A percentile compares a stretch with the other conserved stretches of the same genome.
Conservation (phyloP, 2,329 filamentous ascomycete genomes). For the Lachnellula hyalina region DNA sequence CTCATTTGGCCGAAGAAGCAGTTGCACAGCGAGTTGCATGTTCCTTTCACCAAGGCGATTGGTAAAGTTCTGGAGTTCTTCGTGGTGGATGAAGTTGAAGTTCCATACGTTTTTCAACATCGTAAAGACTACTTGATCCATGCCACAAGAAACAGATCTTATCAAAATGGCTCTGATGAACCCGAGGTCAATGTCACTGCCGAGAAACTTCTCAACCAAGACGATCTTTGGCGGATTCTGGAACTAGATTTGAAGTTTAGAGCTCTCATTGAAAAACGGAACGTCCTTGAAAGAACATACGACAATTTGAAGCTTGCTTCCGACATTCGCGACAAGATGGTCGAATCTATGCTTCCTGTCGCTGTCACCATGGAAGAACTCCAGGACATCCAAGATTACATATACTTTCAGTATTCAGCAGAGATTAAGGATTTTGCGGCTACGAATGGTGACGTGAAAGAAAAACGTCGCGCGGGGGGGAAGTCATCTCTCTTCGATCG, state of each 20-base stretch:
- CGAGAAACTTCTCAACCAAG: slow-evolving; percentile 85
- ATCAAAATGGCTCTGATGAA: slow-evolving; percentile 62
- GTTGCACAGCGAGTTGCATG: slow-evolving; percentile 58
- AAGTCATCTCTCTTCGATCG: slow-evolving; percentile 78
- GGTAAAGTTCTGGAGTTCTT: slow-evolving; percentile 93
- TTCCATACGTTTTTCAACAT: slow-evolving; percentile 97
- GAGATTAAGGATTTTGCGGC: slow-evolving; percentile 76
- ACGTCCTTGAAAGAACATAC: slow-evolving; percentile 73
- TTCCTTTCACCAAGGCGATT: slow-evolving; percentile 81
- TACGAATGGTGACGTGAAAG: slow-evolving; percentile 57
- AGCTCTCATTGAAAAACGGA: slow-evolving; percentile 86
- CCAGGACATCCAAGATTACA: slow-evolving; percentile 92
- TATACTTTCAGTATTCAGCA: slow-evolving; percentile 86
- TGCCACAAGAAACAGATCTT: slow-evolving; percentile 59
- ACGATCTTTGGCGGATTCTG: slow-evolving; percentile 90
- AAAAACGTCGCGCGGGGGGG: slow-evolving; percentile 71
- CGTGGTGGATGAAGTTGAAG: slow-evolving; percentile 88
- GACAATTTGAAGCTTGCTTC: slow-evolving; percentile 61
- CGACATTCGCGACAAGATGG: slow-evolving; percentile 63
- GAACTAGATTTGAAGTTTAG: slow-evolving; percentile 95
- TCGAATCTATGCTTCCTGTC: slow-evolving; percentile 75
- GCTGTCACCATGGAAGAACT: slow-evolving; percentile 90
- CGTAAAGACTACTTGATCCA: slow-evolving; percentile 97
- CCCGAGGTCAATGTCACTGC: slow-evolving; percentile 70
- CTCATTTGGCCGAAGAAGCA: slow-evolving; percentile 85